A percentile compares a stretch with the other conserved stretches of the same genome.
Conservation (phyloP, 2,329 filamentous ascomycete genomes). For the Emergomyces pasteurianus region DNA sequence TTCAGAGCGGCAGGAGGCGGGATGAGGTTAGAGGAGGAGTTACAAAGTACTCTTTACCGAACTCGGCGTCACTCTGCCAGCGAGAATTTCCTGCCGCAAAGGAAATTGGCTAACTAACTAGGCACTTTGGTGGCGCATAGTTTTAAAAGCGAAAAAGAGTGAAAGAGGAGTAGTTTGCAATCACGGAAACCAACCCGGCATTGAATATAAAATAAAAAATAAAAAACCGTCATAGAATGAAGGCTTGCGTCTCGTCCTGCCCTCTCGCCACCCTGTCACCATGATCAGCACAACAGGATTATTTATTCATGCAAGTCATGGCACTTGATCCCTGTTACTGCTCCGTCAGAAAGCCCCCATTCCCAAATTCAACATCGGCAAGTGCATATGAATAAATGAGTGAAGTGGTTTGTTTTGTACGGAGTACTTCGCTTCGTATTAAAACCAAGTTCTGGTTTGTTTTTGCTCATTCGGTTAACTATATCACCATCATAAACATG, state of each 20-base stretch:
- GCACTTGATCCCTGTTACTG: not conserved
- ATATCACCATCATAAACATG: not conserved
- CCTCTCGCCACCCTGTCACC: not conserved
- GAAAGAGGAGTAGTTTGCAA: not conserved
- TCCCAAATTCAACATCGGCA: not conserved
- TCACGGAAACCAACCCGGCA: not conserved
- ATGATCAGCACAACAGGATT: not conserved
- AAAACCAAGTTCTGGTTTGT: not conserved
- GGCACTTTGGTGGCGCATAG: not conserved
- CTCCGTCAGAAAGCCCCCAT: not conserved
- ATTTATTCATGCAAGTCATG: not conserved
- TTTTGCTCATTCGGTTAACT: not conserved
- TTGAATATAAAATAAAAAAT: not conserved
- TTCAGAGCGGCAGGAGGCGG: not conserved
- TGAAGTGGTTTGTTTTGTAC: not conserved
- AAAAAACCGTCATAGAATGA: too few species aligned
- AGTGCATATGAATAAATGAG: not conserved
- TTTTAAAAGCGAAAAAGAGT: not conserved
- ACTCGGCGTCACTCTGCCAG: not conserved
- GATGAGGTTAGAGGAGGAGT: not conserved
- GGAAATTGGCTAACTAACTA: not conserved
- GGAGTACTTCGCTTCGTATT: not conserved
- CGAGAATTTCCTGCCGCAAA: not conserved
- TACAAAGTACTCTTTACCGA: not conserved
- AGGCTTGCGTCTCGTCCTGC: not conserved